Evolutionary conservation across 345 rosid species (phyloP).

Genomic region (Ceriops zippeliana): DNA sequence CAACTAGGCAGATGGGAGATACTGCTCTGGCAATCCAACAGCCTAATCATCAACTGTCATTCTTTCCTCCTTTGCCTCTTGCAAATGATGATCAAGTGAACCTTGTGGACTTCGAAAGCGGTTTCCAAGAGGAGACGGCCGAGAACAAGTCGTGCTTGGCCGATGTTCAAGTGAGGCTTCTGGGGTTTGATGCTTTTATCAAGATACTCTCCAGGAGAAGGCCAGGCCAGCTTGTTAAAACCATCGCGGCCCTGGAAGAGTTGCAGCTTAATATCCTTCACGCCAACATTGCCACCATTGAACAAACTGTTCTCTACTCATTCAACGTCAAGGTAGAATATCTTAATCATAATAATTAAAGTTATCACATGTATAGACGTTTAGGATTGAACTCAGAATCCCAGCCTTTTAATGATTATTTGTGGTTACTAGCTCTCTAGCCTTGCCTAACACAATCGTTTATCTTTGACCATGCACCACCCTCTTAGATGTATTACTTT

Average conservation of each 20-base stretch:
- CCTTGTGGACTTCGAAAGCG: conserved; percentile 39
- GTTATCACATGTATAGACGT: neutral
- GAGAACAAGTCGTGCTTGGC: conserved; percentile 84
- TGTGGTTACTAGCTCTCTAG: neutral
- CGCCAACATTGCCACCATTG: conserved; percentile 92
- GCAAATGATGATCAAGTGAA: conserved; percentile 40
- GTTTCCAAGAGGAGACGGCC: conserved; percentile 67
- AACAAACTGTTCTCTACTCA: conserved; percentile 91
- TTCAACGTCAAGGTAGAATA: conserved; percentile 79
- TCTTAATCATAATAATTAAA: neutral
- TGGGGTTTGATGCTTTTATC: conserved; percentile 92
- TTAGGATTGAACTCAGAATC: neutral
- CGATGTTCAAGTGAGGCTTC: conserved; percentile 82
- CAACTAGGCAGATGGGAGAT: conserved; percentile 34
- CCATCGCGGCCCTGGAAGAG: conserved; percentile 93
- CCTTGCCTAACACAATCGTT: too few species aligned
- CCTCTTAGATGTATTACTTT: neutral
- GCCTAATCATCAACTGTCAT: conserved; percentile 29
- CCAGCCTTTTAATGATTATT: neutral
- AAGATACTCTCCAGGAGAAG: conserved; percentile 91
- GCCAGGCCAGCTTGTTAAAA: conserved; percentile 71
- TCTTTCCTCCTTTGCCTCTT: conserved; percentile 36
- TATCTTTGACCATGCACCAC: neutral
- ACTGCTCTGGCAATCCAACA: conserved; percentile 29
- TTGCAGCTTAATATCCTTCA: conserved; percentile 84